Evolutionary conservation across 768 basidiomycete genomes (phyloP).

Genomic region (Phlebiopsis gigantea): DNA sequence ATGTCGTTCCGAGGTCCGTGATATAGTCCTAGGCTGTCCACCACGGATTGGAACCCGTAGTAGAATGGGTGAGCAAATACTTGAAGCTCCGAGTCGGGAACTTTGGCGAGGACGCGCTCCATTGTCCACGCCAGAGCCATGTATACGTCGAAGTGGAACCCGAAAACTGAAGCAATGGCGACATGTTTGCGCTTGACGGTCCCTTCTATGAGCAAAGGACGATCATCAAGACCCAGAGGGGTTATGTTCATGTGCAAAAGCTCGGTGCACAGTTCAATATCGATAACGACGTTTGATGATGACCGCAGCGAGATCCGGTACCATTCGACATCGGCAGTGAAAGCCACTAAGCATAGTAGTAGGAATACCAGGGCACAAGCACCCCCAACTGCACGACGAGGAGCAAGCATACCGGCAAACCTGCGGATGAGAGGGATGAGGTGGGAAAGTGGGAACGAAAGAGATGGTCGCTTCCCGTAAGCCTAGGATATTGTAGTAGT

Average conservation of each 20-base stretch:
- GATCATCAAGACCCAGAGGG: not conserved
- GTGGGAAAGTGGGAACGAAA: no score
- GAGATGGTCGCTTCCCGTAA: no score
- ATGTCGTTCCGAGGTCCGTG: constrained; percentile 22
- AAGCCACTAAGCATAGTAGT: not conserved
- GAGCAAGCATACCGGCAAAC: not conserved
- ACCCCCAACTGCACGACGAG: not conserved
- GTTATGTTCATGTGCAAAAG: not conserved
- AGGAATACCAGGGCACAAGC: not conserved
- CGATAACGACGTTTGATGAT: not conserved
- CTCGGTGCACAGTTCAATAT: not conserved
- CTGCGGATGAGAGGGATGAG: no score
- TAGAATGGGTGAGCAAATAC: constrained; percentile 30
- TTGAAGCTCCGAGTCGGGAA: constrained; percentile 20
- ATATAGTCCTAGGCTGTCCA: constrained; percentile 29
- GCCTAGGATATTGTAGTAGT: no score
- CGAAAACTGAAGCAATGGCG: constrained; percentile 32
- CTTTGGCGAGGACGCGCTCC: constrained; percentile 24
- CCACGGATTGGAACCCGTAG: constrained; percentile 29
- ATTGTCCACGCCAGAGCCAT: constrained; percentile 32
- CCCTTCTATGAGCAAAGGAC: not conserved
- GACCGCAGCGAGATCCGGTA: not conserved
- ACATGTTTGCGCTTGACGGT: constrained; percentile 21
- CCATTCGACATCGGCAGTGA: not conserved
- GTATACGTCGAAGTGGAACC: constrained; percentile 34